Percentiles rank a stretch among this genome's conserved stretches.
These are phyloP conservation scores for Ceratocystis ficicola DNA, from an alignment of 2,329 filamentous ascomycete species.

Conservation along the genomic window DNA sequence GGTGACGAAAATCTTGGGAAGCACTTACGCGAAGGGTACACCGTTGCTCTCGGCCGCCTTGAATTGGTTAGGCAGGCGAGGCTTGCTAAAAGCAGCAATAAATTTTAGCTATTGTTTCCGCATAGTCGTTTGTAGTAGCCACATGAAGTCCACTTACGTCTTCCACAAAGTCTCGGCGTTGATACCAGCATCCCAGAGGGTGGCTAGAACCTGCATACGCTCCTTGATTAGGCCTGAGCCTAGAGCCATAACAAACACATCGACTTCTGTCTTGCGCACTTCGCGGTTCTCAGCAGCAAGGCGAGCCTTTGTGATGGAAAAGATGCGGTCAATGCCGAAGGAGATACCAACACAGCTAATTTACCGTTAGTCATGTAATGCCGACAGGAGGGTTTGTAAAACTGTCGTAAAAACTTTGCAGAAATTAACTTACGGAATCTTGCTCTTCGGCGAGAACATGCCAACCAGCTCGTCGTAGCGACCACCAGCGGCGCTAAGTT, in stretches of 20 bases:
- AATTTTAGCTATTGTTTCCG: not conserved
- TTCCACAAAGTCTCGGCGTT: constrained; percentile 89
- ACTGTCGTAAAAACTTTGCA: not conserved
- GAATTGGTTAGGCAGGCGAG: constrained; percentile 80
- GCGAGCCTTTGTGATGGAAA: constrained; percentile 74
- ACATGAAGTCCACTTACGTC: constrained; percentile 27
- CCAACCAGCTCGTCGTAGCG: constrained; percentile 87
- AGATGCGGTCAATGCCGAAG: constrained; percentile 91
- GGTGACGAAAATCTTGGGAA: not conserved
- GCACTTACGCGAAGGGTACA: constrained; percentile 55
- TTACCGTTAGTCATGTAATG: not conserved
- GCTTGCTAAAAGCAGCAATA: constrained; percentile 43
- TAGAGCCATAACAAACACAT: constrained; percentile 92
- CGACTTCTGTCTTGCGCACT: constrained; percentile 59
- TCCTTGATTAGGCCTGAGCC: constrained; percentile 69
- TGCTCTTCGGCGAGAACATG: constrained; percentile 78
- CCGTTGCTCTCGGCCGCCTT: constrained; percentile 71
- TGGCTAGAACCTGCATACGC: constrained; percentile 66
- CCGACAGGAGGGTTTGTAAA: not conserved
- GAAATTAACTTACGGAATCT: constrained; percentile 48
- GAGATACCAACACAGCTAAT: constrained; percentile 47
- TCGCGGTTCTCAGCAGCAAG: constrained; percentile 49
- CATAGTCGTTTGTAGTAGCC: not conserved
- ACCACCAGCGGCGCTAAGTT: constrained; percentile 56
- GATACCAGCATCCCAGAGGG: constrained; percentile 76